These are phyloP conservation scores for Rostrohypoxylon terebratum DNA, from an alignment of 495 filamentous ascomycete genomes.

Conservation along the genomic window DNA sequence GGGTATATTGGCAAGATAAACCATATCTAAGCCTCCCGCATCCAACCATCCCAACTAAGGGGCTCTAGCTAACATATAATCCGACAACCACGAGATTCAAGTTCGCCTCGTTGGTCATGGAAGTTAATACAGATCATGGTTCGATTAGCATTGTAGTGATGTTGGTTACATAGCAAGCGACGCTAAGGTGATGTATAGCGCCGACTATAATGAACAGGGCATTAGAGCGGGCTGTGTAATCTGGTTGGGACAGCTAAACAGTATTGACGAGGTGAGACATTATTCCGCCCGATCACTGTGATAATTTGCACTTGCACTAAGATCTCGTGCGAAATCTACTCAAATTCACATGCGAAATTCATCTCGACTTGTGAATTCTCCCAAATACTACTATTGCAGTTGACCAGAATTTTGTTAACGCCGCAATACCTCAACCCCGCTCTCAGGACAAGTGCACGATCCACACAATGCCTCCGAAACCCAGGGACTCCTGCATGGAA, in stretches of 20 bases:
- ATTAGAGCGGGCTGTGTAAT: background rate
- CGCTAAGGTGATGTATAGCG: background rate
- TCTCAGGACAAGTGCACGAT: background rate
- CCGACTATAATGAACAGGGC: background rate
- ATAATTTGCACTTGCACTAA: background rate
- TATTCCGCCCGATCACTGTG: background rate
- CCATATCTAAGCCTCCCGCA: background rate
- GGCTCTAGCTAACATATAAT: background rate
- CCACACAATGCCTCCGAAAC: constrained; percentile 23
- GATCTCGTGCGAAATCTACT: background rate
- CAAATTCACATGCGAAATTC: background rate
- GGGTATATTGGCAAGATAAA: background rate
- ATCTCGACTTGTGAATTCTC: background rate
- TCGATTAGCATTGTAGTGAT: background rate
- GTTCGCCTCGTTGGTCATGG: background rate
- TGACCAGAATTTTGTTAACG: background rate
- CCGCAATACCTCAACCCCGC: background rate
- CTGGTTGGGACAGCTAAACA: background rate
- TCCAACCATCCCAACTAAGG: background rate
- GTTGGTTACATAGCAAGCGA: background rate
- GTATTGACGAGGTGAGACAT: background rate
- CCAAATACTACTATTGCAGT: background rate
- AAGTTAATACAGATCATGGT: background rate
- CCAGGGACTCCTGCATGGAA: constrained; percentile 16
- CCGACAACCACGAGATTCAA: background rate